Evolutionary conservation across 108 stramenopile genomes (phyloP).

Genomic region (Skeletonema costatum): DNA sequence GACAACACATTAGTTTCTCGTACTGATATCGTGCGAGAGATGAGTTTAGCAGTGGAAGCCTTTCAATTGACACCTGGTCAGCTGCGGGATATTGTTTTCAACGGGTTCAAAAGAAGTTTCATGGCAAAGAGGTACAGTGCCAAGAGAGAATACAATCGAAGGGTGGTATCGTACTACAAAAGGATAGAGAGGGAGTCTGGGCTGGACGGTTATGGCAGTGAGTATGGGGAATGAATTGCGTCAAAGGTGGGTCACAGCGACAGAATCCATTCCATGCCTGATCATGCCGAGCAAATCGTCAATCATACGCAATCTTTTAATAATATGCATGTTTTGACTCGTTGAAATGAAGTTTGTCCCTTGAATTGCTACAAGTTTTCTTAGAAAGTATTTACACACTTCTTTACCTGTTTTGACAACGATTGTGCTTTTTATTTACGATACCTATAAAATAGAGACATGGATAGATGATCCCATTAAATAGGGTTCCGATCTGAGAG

Average conservation of each 20-base stretch:
- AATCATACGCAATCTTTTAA: too few species aligned
- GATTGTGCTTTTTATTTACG: too few species aligned
- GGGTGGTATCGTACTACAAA: slow-evolving; percentile 43
- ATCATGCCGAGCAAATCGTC: too few species aligned
- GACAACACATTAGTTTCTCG: slow-evolving; percentile 35
- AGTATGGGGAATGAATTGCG: slow-evolving; percentile 5
- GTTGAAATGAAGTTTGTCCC: too few species aligned
- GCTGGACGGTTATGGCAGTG: slow-evolving; percentile 23
- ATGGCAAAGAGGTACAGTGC: slow-evolving; percentile 33
- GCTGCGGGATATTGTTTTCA: slow-evolving; percentile 30
- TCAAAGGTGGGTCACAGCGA: neutral
- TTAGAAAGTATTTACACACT: too few species aligned
- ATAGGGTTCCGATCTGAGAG: too few species aligned
- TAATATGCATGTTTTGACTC: too few species aligned
- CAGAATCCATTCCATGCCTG: too few species aligned
- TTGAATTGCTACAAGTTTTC: too few species aligned
- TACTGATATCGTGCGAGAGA: slow-evolving; percentile 31
- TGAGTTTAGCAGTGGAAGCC: slow-evolving; percentile 31
- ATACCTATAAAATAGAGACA: too few species aligned
- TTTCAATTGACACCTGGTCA: slow-evolving; percentile 37
- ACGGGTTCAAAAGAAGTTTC: slow-evolving; percentile 46
- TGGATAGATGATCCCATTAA: too few species aligned
- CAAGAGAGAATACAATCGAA: slow-evolving; percentile 38
- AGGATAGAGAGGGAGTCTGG: slow-evolving; percentile 37
- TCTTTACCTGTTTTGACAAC: too few species aligned